Evolutionary conservation across 148 eudicot genomes (phyloP), one percentile per base, ranked within the genome.

Genomic region (Cornus suecica): DNA sequence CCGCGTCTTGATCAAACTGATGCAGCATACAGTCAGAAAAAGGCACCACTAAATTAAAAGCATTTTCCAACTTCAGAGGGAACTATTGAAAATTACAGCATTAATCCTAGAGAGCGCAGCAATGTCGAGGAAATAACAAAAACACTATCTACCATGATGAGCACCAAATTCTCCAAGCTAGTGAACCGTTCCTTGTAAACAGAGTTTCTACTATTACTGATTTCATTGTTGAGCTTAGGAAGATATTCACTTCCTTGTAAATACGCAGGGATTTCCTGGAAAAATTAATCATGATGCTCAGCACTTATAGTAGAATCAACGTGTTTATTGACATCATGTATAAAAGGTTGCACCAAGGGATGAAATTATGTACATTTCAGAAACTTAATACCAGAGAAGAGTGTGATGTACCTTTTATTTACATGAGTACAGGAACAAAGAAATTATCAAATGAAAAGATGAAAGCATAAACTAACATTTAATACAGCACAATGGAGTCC

Each of bases 221-320:
- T 31, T 71, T 89, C 92, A 56, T 89, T 89, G 68, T 89, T 89
- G 31, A 89, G 85, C 22, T 77, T 68, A 1, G 92, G 88, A 15
- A 89, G 90, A 71, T 81, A 89, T 70, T 29, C 81, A 75, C 87
- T 81, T 68, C 85, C 87, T 79, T 78, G 24, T 13, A 81, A 9
- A 41, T 89, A 89, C 10, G 0, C 74, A 34, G 68, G 61, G 18
- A 70, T 23, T 69, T 89, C 86, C 88, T 83, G 77, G 54, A 7
- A 48, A 37, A 37, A 37, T 3, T 11, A 58, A 58, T 5, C 11
- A n/a, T 45, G 13, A 0, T 18, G 30, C 65, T 66, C n/a, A 71
- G 61, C 60, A 11, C 54, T 48, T 48, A 48, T 13, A 48, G 42
- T 37, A 37, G 54, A 18, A 48, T 37, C 42, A 37, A 37, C 15